phyloP scores from a whole-genome alignment of 179 eudicot species.

The Corrigiola litoralis region DNA sequence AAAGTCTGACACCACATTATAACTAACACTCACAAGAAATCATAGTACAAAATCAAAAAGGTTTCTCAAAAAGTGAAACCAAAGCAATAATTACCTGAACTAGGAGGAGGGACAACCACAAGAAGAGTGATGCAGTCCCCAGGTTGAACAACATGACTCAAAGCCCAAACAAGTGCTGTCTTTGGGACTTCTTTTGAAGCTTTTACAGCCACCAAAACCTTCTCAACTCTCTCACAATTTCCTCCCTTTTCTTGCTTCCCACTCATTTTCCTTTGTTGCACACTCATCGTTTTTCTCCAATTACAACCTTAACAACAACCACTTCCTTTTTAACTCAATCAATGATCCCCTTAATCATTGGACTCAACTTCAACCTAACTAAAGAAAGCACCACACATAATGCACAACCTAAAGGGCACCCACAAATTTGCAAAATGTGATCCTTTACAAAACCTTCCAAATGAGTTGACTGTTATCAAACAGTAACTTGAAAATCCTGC shows the following conservation, averaged over 20 bases:
- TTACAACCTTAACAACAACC: background rate
- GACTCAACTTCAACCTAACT: background rate
- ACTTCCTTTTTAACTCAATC: slow-evolving; percentile 5
- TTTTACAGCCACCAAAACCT: slow-evolving; percentile 90
- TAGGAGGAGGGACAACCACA: slow-evolving; percentile 74
- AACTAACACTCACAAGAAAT: background rate
- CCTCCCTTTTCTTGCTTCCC: slow-evolving; percentile 25
- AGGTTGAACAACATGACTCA: slow-evolving; percentile 98
- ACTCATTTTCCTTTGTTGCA: slow-evolving; percentile 26
- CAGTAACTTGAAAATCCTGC: background rate
- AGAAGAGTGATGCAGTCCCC: slow-evolving; percentile 86
- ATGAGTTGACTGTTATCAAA: slow-evolving; percentile 10
- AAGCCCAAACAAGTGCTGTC: slow-evolving; percentile 87
- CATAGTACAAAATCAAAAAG: background rate
- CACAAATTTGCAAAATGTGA: slow-evolving; percentile 5
- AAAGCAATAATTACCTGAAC: slow-evolving; percentile 33
- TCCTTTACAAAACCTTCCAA: slow-evolving; percentile 15
- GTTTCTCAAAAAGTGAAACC: background rate
- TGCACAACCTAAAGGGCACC: slow-evolving; percentile 15
- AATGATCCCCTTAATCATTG: background rate
- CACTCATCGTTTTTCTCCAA: background rate
- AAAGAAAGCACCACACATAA: background rate
- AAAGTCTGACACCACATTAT: background rate
- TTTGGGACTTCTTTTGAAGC: slow-evolving; percentile 88
- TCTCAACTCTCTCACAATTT: slow-evolving; percentile 44